Base-by-base conservation (phyloP, 2,329 filamentous ascomycete genomes). In the Pestalotiopsis sp. region DNA sequence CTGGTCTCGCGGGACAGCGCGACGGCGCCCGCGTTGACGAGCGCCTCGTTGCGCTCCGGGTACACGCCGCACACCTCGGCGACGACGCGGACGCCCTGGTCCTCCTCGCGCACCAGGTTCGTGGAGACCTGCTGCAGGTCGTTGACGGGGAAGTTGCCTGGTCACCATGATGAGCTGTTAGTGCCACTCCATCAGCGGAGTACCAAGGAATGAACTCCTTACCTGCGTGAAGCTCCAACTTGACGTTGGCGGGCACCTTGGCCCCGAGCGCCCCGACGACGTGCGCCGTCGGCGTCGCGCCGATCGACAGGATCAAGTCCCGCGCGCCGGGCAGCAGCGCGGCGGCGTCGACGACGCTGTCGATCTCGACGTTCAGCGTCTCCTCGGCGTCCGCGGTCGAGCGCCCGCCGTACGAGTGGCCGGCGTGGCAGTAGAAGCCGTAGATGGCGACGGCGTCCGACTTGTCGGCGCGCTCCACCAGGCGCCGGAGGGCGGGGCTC, bases 211-310 rank as follows among this genome's bases (percentile, higher is more conserved):
- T 25, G 7, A 17, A 41, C 1, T 52, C n/a, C 63, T 56, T 57
- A 66, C 64, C 64, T 57, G 64, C 64, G 23, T 66, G 64, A 6
- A 66, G 45, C n/a, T 66, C 64, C 64, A 66, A 13, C n/a, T 66
- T 66, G 17, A 57, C n/a, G 45, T 66, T 66, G 4, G 41, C 41
- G 6, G 64, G 64, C 3, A 66, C 41, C 14, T 23, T 56, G 14
- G 41, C 23, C 49, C 20, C 31, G 31, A 66, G 38, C 17, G 41
- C 25, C 12, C 64, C 38, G 5, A 66, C 64, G 23, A 66, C 64
- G 14, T 66, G 64, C 11, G 64, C 64, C 4, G 64, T 66, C 7
- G 64, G 64, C 25, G 64, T 66, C 17, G 64, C 41, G 13, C 64
- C 64, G 25, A 66, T 49, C 25, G 64, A 66, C 5, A 66, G 23